A percentile compares a stretch with the other conserved stretches of the same genome.
Conservation (phyloP, 108 stramenopile species). For the Cyclotella distinguenda region DNA sequence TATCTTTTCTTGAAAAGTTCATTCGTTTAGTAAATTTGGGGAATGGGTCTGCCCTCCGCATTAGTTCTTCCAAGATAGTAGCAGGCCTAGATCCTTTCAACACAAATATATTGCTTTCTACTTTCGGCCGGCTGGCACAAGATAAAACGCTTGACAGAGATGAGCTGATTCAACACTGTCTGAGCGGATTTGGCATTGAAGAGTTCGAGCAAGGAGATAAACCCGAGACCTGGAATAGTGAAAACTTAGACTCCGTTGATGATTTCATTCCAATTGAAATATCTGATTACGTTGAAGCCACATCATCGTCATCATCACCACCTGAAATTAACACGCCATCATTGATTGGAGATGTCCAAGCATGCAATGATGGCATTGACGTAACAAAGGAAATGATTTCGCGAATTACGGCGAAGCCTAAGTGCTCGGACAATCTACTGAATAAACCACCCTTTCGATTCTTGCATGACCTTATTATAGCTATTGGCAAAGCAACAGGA, state of each 20-base stretch:
- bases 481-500: conserved; percentile 44
- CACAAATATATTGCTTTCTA: conserved; percentile 26
- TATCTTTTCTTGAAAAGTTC: conserved; percentile 50
- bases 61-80: conserved; percentile 38
- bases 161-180: conserved; percentile 27
- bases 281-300: background rate
- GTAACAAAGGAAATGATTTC: conserved; percentile 48
- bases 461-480: conserved; percentile 76
- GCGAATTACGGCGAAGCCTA: conserved; percentile 64
- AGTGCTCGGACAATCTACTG: conserved; percentile 76
- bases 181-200: conserved; percentile 19
- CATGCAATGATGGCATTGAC: conserved; percentile 32
- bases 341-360: conserved; percentile 5
- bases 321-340: background rate
- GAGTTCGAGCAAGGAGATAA: background rate
- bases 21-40: conserved; percentile 39
- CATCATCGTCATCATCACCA: background rate
- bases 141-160: conserved; percentile 25
- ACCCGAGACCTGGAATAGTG: background rate
- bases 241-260: background rate
- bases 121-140: conserved; percentile 24
- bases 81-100: conserved; percentile 44
- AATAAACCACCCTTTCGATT: conserved; percentile 84
- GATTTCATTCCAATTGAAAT: background rate
- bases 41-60: conserved; percentile 16